These are phyloP conservation scores for Claviceps fusiformis DNA, from an alignment of 2,329 filamentous ascomycete genomes.

Conservation along the genomic window DNA sequence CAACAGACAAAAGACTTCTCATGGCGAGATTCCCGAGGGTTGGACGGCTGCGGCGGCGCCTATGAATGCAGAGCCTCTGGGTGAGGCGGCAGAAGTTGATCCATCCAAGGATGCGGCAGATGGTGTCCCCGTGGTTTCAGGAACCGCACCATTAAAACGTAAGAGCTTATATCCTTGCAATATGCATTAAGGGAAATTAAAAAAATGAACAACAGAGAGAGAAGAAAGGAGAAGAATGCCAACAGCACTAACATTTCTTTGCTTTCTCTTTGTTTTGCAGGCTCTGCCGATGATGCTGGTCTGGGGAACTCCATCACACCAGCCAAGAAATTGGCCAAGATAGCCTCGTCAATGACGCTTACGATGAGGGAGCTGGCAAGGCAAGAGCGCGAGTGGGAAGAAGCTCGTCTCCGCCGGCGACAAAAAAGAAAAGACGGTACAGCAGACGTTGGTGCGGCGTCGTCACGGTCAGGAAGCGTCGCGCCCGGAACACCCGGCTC, in stretches of 20 bases:
- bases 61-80: conserved; percentile 26
- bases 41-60: conserved; percentile 58
- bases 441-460: conserved; percentile 32
- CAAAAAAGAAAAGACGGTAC: conserved; percentile 48
- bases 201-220: not conserved
- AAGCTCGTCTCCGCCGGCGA: conserved; percentile 54
- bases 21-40: conserved; percentile 64
- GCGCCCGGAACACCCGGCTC: conserved; percentile 49
- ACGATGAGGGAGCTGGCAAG: conserved; percentile 49
- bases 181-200: too few species aligned
- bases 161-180: conserved; percentile 16
- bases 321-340: conserved; percentile 31
- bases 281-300: conserved; percentile 22
- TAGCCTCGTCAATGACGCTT: conserved; percentile 35
- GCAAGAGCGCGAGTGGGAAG: conserved; percentile 58
- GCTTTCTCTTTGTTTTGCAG: conserved; percentile 14
- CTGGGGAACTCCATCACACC: conserved; percentile 27
- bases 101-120: conserved; percentile 25
- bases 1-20: conserved; percentile 62
- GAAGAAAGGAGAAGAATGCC: not conserved
- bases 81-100: conserved; percentile 3
- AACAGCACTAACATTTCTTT: not conserved
- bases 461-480: conserved; percentile 40
- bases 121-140: conserved; percentile 28
- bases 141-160: conserved; percentile 47